These are phyloP conservation scores for Monilinia fructigena DNA, from an alignment of 2,329 filamentous ascomycete species.

Conservation along the genomic window DNA sequence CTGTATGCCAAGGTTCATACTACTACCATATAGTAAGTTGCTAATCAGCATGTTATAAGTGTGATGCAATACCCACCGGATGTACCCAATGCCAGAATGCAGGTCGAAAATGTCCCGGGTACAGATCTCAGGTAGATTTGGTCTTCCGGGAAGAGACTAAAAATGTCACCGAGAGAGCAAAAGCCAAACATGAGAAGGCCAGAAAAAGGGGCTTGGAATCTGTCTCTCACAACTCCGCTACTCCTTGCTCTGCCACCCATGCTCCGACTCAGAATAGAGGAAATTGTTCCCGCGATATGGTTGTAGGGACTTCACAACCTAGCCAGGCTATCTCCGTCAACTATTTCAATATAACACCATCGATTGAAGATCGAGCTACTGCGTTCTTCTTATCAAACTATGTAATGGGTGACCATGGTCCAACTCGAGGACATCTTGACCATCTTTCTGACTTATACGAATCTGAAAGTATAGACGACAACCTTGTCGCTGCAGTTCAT, in stretches of 20 bases:
- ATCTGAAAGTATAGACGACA: conserved; percentile 43
- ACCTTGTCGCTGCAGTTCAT: conserved; percentile 51
- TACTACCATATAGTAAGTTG: background rate
- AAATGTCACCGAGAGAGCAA: conserved; percentile 51
- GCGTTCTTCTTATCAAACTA: conserved; percentile 36
- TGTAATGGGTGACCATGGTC: conserved; percentile 41
- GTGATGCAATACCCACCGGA: conserved; percentile 51
- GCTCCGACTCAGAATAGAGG: background rate
- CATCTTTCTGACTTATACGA: conserved; percentile 54
- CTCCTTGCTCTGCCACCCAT: no score
- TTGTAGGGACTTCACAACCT: background rate
- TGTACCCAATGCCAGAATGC: conserved; percentile 57
- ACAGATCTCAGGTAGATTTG: conserved; percentile 54
- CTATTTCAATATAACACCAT: conserved; percentile 36
- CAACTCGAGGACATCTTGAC: conserved; percentile 52
- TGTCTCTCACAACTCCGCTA: background rate
- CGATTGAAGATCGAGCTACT: conserved; percentile 35
- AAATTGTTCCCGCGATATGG: background rate
- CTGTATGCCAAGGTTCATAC: background rate
- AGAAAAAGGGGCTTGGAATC: background rate
- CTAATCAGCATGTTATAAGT: conserved; percentile 44
- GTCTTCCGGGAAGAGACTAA: conserved; percentile 59
- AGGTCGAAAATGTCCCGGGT: conserved; percentile 53
- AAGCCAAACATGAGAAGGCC: conserved; percentile 36
- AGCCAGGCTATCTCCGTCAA: conserved; percentile 24